Percentiles rank a stretch among this genome's conserved stretches.
Evolutionary conservation across 129 eudicot species (phyloP).

Genomic region (Logfia minima): DNA sequence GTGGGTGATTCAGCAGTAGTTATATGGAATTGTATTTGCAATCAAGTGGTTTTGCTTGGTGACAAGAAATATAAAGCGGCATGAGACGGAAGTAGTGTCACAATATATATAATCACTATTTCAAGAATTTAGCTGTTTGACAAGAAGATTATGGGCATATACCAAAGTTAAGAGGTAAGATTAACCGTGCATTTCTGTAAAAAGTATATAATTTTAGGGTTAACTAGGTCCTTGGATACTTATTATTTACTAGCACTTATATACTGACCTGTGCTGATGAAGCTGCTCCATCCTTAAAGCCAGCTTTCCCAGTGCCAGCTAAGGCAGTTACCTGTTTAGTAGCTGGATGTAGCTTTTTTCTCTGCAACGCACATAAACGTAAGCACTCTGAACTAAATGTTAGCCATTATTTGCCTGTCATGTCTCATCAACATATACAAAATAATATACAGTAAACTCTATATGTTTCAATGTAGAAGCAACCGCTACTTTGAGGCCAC

Average conservation of each 20-base stretch:
- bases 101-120: neutral
- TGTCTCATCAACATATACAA: neutral
- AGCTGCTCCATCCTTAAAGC: constrained; percentile 83
- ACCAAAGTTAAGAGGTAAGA: neutral
- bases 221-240: constrained; percentile 14
- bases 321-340: constrained; percentile 64
- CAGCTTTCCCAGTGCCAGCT: constrained; percentile 96
- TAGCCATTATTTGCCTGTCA: neutral
- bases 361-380: constrained; percentile 46
- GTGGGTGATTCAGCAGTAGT: neutral
- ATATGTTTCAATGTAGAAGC: constrained; percentile 84
- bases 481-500: constrained; percentile 95
- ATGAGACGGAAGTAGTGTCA: neutral
- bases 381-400: constrained; percentile 5
- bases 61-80: neutral
- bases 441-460: too few species aligned
- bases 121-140: neutral
- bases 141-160: neutral
- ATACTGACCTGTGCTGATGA: constrained; percentile 72
- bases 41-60: neutral
- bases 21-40: neutral
- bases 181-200: neutral
- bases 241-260: constrained; percentile 3
- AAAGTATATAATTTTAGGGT: neutral
- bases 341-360: constrained; percentile 81